Evolutionary conservation across 2,329 filamentous ascomycete species (phyloP).

Genomic region (Cytospora leucostoma): DNA sequence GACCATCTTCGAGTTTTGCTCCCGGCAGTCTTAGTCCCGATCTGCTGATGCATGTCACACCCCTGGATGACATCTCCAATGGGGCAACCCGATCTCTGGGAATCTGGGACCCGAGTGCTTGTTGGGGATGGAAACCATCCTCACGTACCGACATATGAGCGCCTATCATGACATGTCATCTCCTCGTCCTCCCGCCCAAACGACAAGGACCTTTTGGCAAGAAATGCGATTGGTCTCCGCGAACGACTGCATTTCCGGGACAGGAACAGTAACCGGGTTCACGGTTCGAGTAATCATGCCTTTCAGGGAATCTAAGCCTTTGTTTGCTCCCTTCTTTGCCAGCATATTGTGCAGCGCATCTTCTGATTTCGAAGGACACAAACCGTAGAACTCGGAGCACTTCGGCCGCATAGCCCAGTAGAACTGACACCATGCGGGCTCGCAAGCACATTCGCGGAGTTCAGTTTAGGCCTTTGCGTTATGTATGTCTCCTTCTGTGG

Average conservation of each 20-base stretch:
- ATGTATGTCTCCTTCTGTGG: too few species aligned
- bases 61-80: background rate
- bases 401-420: background rate
- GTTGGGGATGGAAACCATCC: background rate
- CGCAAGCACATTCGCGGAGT: too few species aligned
- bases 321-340: background rate
- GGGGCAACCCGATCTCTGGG: background rate
- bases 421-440: background rate
- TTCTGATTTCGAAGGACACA: background rate
- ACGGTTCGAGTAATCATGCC: background rate
- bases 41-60: background rate
- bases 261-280: background rate
- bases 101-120: background rate
- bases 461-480: too few species aligned
- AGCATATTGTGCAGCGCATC: background rate
- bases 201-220: constrained; percentile 18
- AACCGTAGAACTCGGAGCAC: background rate
- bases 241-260: too few species aligned
- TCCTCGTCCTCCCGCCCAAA: background rate
- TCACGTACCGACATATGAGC: constrained; percentile 11
- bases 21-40: background rate
- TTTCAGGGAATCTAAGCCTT: background rate
- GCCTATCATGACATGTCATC: background rate
- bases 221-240: background rate
- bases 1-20: background rate